Evolutionary conservation across 805 yeast species (phyloP).

Genomic region (Yarrowia phangngaensis): DNA sequence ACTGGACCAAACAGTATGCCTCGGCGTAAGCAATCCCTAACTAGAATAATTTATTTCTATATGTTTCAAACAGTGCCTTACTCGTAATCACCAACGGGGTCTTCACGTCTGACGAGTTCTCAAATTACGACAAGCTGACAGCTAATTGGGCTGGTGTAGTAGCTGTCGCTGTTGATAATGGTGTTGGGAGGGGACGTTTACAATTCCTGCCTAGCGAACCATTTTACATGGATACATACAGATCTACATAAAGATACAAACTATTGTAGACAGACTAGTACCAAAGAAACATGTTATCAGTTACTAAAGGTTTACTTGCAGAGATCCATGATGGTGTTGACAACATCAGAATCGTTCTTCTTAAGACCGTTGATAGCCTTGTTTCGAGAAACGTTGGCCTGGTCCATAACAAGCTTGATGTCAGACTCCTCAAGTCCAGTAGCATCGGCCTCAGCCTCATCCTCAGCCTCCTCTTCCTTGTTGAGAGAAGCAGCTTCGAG

Average conservation of each 20-base stretch:
- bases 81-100: background rate
- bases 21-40: background rate
- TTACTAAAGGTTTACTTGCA: conserved; percentile 35
- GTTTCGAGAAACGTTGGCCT: conserved; percentile 81
- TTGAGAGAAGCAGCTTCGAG: conserved; percentile 39
- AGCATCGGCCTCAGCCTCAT: conserved; percentile 75
- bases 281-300: too few species aligned
- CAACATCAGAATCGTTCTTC: conserved; percentile 88
- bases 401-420: conserved; percentile 82
- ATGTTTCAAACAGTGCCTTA: background rate
- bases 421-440: conserved; percentile 79
- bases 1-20: conserved; percentile 69
- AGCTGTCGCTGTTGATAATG: too few species aligned
- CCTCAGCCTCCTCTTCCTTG: conserved; percentile 53
- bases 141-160: too few species aligned
- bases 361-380: conserved; percentile 90
- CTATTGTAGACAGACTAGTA: too few species aligned
- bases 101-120: too few species aligned
- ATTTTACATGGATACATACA: too few species aligned
- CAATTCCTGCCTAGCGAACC: too few species aligned
- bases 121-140: too few species aligned
- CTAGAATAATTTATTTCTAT: conserved; percentile 17
- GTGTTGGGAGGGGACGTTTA: too few species aligned
- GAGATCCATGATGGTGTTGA: conserved; percentile 81
- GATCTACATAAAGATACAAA: too few species aligned